Base-by-base conservation (phyloP, 2,329 filamentous ascomycete species). In the Neopestalotiopsis sp. region DNA sequence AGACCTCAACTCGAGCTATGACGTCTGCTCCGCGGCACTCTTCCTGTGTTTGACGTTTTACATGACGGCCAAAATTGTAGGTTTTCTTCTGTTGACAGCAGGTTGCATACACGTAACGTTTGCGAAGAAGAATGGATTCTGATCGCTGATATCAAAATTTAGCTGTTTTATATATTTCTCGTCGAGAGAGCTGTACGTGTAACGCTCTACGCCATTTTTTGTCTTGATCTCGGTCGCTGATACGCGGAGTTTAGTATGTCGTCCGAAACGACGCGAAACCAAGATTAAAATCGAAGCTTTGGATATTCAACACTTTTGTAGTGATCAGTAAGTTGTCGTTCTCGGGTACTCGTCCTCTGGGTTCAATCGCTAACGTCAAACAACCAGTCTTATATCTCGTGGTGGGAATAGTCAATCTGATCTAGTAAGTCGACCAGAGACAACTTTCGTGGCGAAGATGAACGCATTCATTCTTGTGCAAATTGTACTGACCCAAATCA, bases 81-180 rank as follows among this genome's bases (percentile, higher is more conserved):
- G 42, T 42, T 32, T n/a, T 60, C 32, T 57, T 30, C 63, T 67
- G 24, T 32, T 6, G 7, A n/a, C n/a, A 45, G 20, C 40, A 32
- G 40, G 24, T 38, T 4, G 30, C 2, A 34, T 2, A 6, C 32
- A 20, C 10, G 49, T 69, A 81, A 79, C 78, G 80, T 71, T 78
- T 81, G 64, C 62, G 78, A 72, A 28, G 24, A 38, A 38, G 10
- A 10, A 38, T 1, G 5, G 10, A 6, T 4, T 52, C 28, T 56
- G 17, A n/a, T 34, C 38, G 24, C 20, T 58, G 4, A 42, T 12
- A 10, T n/a, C 3, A 28, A 34, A 30, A 24, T n/a, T 56, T 70
- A 86, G 80, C 78, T 90, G 28, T 88, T 91, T n/a, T 91, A 91
- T 73, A 81, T 89, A 32, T 91, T 91, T 74, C 80, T 91, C 2